These are phyloP conservation scores for Aotearoamyces nothofagi DNA, from an alignment of 2,329 filamentous ascomycete species.

Conservation along the genomic window DNA sequence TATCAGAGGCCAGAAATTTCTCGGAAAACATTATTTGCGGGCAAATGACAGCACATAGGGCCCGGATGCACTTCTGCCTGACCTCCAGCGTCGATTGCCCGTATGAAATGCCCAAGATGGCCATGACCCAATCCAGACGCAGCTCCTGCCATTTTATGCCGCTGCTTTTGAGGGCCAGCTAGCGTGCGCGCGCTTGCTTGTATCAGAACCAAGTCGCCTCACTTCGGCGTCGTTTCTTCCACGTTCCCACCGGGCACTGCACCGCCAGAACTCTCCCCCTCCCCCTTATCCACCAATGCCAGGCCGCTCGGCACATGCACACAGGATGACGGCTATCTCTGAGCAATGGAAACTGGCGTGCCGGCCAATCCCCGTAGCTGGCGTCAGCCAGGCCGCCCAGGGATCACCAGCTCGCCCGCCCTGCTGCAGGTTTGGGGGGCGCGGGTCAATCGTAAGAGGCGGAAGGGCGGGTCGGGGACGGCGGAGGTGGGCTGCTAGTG, in stretches of 20 bases:
- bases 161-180: conserved; percentile 14
- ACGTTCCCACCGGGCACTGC: conserved; percentile 6
- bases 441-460: conserved; percentile 14
- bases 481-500: conserved; percentile 9
- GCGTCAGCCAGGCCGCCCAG: conserved; percentile 14
- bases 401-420: conserved; percentile 12
- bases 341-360: conserved; percentile 16
- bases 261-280: conserved; percentile 6
- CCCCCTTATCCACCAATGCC: conserved; percentile 14
- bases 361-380: conserved; percentile 15
- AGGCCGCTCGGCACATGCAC: conserved; percentile 12
- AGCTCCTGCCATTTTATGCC: conserved; percentile 18
- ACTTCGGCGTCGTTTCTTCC: conserved; percentile 4
- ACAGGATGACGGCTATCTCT: conserved; percentile 18
- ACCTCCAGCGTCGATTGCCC: conserved; percentile 13
- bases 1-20: conserved; percentile 3
- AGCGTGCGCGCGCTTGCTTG: conserved; percentile 26
- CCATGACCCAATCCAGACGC: conserved; percentile 9
- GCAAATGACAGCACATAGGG: conserved; percentile 29
- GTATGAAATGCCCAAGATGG: too few relatives aligned
- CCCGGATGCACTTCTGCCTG: conserved; percentile 30
- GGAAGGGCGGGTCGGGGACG: conserved; percentile 11
- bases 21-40: conserved; percentile 5
- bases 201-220: conserved; percentile 14
- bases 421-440: conserved; percentile 13